Evolutionary conservation across 345 rosid species (phyloP).

Genomic region (Arabis hirsuta): DNA sequence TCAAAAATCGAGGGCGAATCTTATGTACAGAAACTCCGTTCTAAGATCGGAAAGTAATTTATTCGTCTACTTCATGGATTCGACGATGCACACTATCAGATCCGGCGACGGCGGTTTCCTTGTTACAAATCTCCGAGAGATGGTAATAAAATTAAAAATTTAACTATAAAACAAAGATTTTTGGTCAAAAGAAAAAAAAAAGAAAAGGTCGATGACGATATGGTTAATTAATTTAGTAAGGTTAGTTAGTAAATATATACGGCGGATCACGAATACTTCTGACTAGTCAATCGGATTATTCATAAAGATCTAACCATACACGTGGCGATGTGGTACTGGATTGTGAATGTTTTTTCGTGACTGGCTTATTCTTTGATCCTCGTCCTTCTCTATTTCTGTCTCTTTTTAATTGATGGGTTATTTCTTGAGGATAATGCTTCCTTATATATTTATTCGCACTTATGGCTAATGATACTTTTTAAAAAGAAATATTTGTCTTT

Average conservation of each 20-base stretch:
- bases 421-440: conserved; percentile 15
- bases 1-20: conserved; percentile 26
- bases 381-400: neutral
- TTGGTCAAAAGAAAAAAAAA: conserved; percentile 12
- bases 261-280: conserved; percentile 2
- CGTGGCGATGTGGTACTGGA: neutral
- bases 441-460: neutral
- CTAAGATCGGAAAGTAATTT: conserved; percentile 21
- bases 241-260: conserved; percentile 14
- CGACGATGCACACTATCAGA: conserved; percentile 27
- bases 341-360: neutral
- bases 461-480: too few relatives aligned
- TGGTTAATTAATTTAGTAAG: conserved; percentile 16
- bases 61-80: conserved; percentile 30
- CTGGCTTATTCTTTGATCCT: neutral
- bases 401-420: neutral
- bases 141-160: neutral
- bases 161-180: neutral
- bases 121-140: conserved; percentile 31
- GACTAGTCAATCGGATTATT: conserved; percentile 25
- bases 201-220: neutral
- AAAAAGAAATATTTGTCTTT: too few relatives aligned
- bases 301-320: conserved; percentile 7
- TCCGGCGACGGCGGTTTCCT: conserved; percentile 47
- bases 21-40: conserved; percentile 19